Percentiles rank a stretch among this genome's conserved stretches.
Evolutionary conservation across 768 basidiomycete species (phyloP).

Genomic region (Suillus discolor): DNA sequence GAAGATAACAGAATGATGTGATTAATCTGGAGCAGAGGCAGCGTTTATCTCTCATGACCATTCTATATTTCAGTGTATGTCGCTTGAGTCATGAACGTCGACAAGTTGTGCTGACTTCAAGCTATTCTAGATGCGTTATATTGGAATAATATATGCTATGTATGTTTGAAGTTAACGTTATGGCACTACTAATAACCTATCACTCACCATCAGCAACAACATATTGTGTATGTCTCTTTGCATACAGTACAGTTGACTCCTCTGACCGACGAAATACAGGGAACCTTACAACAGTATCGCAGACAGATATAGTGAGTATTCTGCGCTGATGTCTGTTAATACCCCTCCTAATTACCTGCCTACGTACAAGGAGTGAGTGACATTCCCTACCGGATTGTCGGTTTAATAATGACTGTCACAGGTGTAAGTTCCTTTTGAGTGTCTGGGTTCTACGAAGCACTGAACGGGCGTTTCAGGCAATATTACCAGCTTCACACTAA

Average conservation of each 20-base stretch:
- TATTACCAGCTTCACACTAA: neutral
- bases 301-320: neutral
- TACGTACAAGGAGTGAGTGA: neutral
- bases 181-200: neutral
- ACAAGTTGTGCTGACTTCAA: neutral
- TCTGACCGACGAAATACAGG: neutral
- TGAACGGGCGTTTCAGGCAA: constrained; percentile 33
- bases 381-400: neutral
- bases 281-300: neutral
- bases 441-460: neutral
- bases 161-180: neutral
- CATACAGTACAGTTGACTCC: neutral
- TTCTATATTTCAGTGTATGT: neutral
- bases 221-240: neutral
- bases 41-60: neutral
- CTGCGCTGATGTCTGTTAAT: neutral
- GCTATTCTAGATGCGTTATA: neutral
- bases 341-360: neutral
- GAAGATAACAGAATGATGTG: neutral
- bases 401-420: neutral
- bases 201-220: neutral
- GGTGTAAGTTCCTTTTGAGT: neutral
- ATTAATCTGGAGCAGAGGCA: neutral
- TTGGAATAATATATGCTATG: neutral
- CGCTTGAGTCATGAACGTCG: neutral